Percentiles rank a stretch among this genome's conserved stretches.
These are phyloP conservation scores for Colletotrichum tropicicola DNA, from an alignment of 2,329 filamentous ascomycete genomes.

Conservation along the genomic window DNA sequence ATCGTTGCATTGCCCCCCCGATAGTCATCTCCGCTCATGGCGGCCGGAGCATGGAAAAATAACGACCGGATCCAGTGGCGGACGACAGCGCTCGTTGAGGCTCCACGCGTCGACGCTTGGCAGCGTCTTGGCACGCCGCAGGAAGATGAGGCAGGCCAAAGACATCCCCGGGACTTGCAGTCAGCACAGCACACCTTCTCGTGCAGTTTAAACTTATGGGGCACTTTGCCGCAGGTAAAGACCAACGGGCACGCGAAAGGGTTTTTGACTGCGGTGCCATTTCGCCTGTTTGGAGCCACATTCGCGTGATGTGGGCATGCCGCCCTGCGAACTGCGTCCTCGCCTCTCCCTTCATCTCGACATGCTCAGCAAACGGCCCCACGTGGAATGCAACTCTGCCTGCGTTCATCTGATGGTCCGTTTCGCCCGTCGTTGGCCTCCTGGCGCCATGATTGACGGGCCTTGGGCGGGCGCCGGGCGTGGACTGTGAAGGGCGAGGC, in stretches of 20 bases:
- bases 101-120: slow-evolving; percentile 24
- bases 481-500: no score
- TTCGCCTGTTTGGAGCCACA: slow-evolving; percentile 5
- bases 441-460: slow-evolving; percentile 3
- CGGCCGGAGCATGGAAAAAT: slow-evolving; percentile 19
- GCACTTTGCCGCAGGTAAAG: not conserved
- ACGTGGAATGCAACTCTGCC: slow-evolving; percentile 10
- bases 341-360: slow-evolving; percentile 19
- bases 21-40: slow-evolving; percentile 18
- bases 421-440: not conserved
- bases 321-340: slow-evolving; percentile 13
- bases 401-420: not conserved
- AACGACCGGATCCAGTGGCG: slow-evolving; percentile 23
- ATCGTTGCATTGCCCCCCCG: slow-evolving; percentile 7
- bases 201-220: slow-evolving; percentile 19
- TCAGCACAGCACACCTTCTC: not conserved
- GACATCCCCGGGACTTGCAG: not conserved
- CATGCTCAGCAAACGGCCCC: not conserved
- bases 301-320: slow-evolving; percentile 20
- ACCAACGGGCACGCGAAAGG: not conserved
- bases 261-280: not conserved
- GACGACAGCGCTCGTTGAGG: slow-evolving; percentile 5
- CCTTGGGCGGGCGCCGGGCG: no score
- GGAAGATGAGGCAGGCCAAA: not conserved
- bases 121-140: slow-evolving; percentile 20